phyloP scores from a whole-genome alignment of 805 yeast species.

The Candida ficus region DNA sequence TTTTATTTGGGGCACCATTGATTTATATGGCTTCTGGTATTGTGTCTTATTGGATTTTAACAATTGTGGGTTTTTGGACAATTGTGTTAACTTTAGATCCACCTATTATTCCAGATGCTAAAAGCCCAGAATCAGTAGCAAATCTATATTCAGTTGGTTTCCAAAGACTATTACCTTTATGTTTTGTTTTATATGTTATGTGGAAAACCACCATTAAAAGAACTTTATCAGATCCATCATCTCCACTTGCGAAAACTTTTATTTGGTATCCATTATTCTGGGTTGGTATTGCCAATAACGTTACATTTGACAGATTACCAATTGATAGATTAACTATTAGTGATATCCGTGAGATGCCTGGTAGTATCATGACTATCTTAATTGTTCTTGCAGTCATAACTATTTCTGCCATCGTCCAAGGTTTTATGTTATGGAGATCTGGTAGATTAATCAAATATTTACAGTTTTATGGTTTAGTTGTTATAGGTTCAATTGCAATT shows the following conservation, averaged over 20 bases:
- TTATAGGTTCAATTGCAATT: slow-evolving; percentile 39
- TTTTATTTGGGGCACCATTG: slow-evolving; percentile 58
- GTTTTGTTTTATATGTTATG: slow-evolving; percentile 64
- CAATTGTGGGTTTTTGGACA: slow-evolving; percentile 79
- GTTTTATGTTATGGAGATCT: slow-evolving; percentile 72
- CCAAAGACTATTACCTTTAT: slow-evolving; percentile 68
- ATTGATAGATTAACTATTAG: slow-evolving; percentile 73
- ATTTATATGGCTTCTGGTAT: slow-evolving; percentile 43
- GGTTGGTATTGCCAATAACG: slow-evolving; percentile 79
- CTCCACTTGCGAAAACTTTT: slow-evolving; percentile 32
- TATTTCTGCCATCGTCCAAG: slow-evolving; percentile 63
- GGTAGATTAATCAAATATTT: slow-evolving; percentile 62
- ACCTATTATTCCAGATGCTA: slow-evolving; percentile 56
- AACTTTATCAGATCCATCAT: slow-evolving; percentile 40
- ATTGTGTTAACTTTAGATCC: slow-evolving; percentile 73
- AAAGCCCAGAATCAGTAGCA: slow-evolving; percentile 48
- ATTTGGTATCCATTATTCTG: slow-evolving; percentile 78
- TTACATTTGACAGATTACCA: slow-evolving; percentile 84
- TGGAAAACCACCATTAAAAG: slow-evolving; percentile 54
- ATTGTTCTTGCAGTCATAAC: slow-evolving; percentile 44
- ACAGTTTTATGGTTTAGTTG: slow-evolving; percentile 43
- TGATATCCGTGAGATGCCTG: slow-evolving; percentile 73
- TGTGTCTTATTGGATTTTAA: slow-evolving; percentile 56
- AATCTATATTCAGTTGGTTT: slow-evolving; percentile 64
- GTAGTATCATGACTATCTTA: slow-evolving; percentile 62